phyloP scores from a whole-genome alignment of 2,329 filamentous ascomycete genomes.

The Emericellopsis cladophorae region DNA sequence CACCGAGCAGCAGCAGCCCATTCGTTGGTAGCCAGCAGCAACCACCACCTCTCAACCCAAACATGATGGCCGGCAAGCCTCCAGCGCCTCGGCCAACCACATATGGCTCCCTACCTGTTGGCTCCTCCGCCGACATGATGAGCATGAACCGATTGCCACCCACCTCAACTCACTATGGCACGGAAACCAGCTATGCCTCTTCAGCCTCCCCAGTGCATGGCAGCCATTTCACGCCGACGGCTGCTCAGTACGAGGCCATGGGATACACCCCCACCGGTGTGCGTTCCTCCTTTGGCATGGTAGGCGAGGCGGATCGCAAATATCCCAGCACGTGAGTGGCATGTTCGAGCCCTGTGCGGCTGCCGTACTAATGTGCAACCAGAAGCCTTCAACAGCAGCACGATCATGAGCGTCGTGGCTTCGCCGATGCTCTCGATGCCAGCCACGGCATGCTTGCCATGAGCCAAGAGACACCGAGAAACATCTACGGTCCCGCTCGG shows the following conservation, averaged over 20 bases:
- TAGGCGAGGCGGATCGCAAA: conserved; percentile 46
- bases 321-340: conserved; percentile 76
- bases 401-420: conserved; percentile 49
- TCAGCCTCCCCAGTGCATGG: conserved; percentile 51
- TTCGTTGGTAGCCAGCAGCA: conserved; percentile 41
- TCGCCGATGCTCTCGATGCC: conserved; percentile 82
- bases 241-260: conserved; percentile 61
- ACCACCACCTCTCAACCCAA: conserved; percentile 33
- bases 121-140: conserved; percentile 64
- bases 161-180: conserved; percentile 51
- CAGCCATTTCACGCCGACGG: conserved; percentile 49
- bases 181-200: conserved; percentile 53
- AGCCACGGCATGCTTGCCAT: conserved; percentile 91
- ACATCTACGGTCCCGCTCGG: conserved; percentile 62
- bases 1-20: conserved; percentile 35
- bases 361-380: conserved; percentile 28
- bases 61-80: conserved; percentile 33
- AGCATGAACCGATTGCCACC: conserved; percentile 51
- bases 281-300: conserved; percentile 41
- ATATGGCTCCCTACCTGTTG: conserved; percentile 59
- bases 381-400: conserved; percentile 8
- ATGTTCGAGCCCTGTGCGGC: conserved; percentile 8
- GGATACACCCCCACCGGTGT: conserved; percentile 59
- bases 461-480: conserved; percentile 87
- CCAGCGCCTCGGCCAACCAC: conserved; percentile 45